phyloP scores from a whole-genome alignment of 2,329 filamentous ascomycete genomes.

The Grosmannia clavigera region DNA sequence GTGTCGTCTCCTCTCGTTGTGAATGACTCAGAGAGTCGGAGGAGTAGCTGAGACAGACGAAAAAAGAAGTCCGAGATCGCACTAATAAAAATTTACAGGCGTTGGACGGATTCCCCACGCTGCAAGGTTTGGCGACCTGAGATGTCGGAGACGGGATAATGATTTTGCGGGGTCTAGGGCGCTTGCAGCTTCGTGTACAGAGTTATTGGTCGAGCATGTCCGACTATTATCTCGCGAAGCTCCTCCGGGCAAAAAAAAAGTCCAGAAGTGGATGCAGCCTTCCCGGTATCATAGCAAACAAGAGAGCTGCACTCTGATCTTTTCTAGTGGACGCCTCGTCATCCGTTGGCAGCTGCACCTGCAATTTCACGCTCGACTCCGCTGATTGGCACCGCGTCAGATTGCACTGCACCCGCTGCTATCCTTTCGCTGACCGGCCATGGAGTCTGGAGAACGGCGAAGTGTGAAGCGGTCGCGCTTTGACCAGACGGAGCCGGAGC shows the following conservation, averaged over 20 bases:
- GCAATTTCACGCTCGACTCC: not conserved
- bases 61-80: not conserved
- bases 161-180: not conserved
- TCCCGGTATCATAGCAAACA: not conserved
- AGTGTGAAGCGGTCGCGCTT: conserved; percentile 79
- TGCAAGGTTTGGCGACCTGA: not conserved
- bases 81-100: conserved; percentile 1
- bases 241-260: not conserved
- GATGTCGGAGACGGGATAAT: not conserved
- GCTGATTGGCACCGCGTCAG: too few relatives aligned
- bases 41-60: not conserved
- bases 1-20: not conserved
- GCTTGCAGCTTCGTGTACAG: not conserved
- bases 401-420: too few relatives aligned
- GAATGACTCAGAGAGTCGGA: not conserved
- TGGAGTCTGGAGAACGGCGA: conserved; percentile 71
- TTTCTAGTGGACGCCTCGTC: not conserved
- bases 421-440: conserved; percentile 18
- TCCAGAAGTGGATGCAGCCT: not conserved
- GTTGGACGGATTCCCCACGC: not conserved
- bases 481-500: conserved; percentile 78
- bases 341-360: not conserved
- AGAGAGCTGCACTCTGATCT: not conserved
- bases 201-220: too few relatives aligned
- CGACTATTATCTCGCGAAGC: not conserved